These are phyloP conservation scores for Vanilla planifolia DNA, from an alignment of 106 monocot species.

Conservation along the genomic window DNA sequence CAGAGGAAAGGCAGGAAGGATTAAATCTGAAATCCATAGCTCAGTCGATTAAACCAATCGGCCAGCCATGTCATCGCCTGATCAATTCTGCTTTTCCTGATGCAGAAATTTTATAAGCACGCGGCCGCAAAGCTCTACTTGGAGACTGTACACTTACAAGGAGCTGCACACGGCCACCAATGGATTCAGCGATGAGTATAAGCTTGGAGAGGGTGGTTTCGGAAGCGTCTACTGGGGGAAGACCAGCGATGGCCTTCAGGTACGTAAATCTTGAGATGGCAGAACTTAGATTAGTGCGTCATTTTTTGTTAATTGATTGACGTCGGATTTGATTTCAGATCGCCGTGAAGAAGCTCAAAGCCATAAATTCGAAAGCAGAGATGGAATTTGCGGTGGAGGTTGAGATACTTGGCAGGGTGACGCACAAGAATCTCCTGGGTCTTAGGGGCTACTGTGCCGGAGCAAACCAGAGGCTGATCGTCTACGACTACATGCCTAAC, in stretches of 20 bases:
- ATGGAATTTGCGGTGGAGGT: conserved; percentile 58
- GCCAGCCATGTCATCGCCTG: background rate
- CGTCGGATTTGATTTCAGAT: conserved; percentile 33
- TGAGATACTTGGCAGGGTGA: conserved; percentile 41
- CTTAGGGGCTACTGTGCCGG: conserved; percentile 43
- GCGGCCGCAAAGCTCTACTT: conserved; percentile 12
- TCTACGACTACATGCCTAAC: conserved; percentile 71
- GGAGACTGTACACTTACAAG: conserved; percentile 38
- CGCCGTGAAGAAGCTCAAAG: conserved; percentile 62
- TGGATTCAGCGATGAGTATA: conserved; percentile 34
- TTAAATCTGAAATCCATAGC: background rate
- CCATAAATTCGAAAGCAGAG: conserved; percentile 39
- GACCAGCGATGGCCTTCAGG: conserved; percentile 30
- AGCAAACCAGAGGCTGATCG: conserved; percentile 34
- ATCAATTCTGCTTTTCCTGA: background rate
- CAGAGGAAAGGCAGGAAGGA: conserved; percentile 9
- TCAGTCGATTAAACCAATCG: background rate
- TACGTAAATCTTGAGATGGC: too few relatives aligned
- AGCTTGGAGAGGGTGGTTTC: conserved; percentile 36
- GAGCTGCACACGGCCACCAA: conserved; percentile 28
- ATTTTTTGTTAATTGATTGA: too few relatives aligned
- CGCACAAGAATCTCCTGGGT: conserved; percentile 49
- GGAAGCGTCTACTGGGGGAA: conserved; percentile 48
- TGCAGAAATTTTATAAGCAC: background rate
- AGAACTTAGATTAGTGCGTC: too few relatives aligned